A percentile compares a stretch with the other conserved stretches of the same genome.
Conservation (phyloP, 345 rosid species). For the Eucalyptus sp. region DNA sequence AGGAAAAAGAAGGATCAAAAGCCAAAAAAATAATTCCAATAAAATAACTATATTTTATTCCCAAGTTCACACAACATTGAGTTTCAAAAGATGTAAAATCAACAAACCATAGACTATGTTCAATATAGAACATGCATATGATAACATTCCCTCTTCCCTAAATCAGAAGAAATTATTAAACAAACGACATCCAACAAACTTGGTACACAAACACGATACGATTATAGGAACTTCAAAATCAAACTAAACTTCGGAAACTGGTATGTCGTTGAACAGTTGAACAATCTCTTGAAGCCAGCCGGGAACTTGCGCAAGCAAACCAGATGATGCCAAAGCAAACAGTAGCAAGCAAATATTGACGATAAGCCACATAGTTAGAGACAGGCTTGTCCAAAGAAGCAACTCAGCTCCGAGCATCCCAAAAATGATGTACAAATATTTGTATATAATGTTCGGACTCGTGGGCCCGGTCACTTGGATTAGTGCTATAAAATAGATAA, state of each 20-base stretch:
- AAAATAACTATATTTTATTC: too few species aligned
- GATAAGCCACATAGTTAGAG: background rate
- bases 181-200: background rate
- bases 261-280: accelerated
- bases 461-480: background rate
- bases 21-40: background rate
- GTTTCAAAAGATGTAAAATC: too few species aligned
- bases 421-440: background rate
- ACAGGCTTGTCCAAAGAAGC: accelerated
- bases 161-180: accelerated
- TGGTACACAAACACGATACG: background rate
- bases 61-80: accelerated
- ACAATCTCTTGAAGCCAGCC: background rate
- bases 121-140: background rate
- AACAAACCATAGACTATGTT: accelerated
- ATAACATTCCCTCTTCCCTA: background rate
- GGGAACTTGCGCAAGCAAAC: accelerated
- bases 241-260: accelerated
- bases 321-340: accelerated
- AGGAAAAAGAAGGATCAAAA: background rate
- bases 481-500: background rate
- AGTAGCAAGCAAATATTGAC: background rate
- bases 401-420: background rate
- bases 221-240: background rate
- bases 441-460: accelerated